Evolutionary conservation across 1,284 basidiomycete species (phyloP).

Genomic region (Microbotryum intermedium): DNA sequence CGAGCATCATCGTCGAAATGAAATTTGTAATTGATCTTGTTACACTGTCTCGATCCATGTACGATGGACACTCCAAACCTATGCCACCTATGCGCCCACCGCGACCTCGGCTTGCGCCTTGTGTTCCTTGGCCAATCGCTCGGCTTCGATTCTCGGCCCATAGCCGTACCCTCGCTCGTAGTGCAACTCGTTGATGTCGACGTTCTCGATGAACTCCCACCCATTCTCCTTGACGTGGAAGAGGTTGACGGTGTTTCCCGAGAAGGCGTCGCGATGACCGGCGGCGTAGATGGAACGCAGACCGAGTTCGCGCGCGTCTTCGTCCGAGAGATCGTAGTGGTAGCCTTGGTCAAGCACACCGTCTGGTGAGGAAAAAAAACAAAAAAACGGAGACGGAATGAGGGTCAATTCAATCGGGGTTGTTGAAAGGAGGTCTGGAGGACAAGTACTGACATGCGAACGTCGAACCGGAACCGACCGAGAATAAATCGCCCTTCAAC

Average conservation of each 20-base stretch:
- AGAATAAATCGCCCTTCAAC: conserved; percentile 92
- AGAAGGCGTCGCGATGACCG: conserved; percentile 94
- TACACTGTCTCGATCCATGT: too few species aligned
- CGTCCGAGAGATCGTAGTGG: conserved; percentile 84
- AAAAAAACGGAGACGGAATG: too few species aligned
- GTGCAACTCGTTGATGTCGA: conserved; percentile 31
- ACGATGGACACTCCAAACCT: too few species aligned
- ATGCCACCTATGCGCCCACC: too few species aligned
- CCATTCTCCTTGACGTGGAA: conserved; percentile 92
- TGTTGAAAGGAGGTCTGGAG: background rate
- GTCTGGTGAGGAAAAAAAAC: conserved; percentile 3
- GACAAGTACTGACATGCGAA: conserved; percentile 72
- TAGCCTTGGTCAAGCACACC: conserved; percentile 93
- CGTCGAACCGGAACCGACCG: conserved; percentile 94
- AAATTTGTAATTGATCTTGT: too few species aligned
- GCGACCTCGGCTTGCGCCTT: background rate
- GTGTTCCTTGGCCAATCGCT: conserved; percentile 3
- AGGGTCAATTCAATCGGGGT: background rate
- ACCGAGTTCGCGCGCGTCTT: conserved; percentile 90
- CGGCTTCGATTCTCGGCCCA: background rate
- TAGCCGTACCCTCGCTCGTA: conserved; percentile 26
- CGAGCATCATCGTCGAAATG: too few species aligned
- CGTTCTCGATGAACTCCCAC: conserved; percentile 42
- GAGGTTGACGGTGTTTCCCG: conserved; percentile 91
- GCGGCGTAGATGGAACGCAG: conserved; percentile 93